Conservation (phyloP, 352 stramenopile genomes). For the Globisporangium spiculum region DNA sequence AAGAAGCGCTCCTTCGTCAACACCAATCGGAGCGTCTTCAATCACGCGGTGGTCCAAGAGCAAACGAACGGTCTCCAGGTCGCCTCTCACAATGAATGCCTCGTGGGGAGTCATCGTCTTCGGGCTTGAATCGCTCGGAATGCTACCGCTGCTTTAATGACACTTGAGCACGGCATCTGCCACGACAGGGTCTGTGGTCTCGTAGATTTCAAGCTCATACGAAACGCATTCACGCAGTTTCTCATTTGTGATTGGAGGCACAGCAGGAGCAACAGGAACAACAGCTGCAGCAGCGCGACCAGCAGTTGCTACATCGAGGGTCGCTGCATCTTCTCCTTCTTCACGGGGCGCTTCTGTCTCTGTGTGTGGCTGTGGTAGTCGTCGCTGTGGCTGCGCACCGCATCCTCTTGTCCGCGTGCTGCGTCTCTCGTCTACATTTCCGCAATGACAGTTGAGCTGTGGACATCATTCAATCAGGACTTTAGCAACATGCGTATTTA, state of each 20-base stretch:
- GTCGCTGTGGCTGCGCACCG: background rate
- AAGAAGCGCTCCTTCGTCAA: background rate
- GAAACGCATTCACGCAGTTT: background rate
- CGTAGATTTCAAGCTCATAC: background rate
- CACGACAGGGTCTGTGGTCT: background rate
- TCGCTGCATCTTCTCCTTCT: background rate
- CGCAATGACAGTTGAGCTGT: background rate
- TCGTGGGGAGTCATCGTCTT: background rate
- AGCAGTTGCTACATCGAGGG: background rate
- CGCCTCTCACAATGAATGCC: background rate
- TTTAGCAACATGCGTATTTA: no score
- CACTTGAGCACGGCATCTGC: background rate
- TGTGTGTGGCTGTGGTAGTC: background rate
- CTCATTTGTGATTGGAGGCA: background rate
- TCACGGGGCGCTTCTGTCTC: background rate
- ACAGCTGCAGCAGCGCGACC: no score
- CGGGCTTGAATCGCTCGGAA: background rate
- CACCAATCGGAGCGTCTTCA: background rate
- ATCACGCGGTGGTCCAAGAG: background rate
- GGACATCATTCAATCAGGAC: no score
- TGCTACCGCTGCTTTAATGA: background rate
- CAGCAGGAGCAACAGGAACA: background rate
- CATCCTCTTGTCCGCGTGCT: background rate
- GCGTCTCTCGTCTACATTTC: background rate
- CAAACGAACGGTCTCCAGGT: background rate